Evolutionary conservation across 352 stramenopile species (phyloP).

Genomic region (Phytophthora pisi): DNA sequence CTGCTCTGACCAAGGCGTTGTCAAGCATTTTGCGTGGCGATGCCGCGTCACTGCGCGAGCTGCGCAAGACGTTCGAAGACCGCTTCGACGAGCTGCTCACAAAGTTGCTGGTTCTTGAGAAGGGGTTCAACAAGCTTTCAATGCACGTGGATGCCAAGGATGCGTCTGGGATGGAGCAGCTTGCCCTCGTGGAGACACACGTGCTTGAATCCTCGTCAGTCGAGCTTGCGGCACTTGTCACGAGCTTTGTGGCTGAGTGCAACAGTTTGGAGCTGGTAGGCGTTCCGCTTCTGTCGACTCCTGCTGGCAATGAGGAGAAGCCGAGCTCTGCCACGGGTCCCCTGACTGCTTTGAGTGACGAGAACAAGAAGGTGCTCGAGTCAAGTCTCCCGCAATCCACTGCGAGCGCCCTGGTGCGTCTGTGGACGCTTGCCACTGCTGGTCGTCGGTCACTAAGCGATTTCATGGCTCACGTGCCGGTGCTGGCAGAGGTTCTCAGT

Average conservation of each 20-base stretch:
- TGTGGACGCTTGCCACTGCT: constrained; percentile 77
- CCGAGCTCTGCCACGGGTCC: constrained; percentile 1
- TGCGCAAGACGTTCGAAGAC: constrained; percentile 80
- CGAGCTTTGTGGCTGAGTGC: constrained; percentile 70
- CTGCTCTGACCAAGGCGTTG: constrained; percentile 52
- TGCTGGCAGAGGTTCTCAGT: constrained; percentile 63
- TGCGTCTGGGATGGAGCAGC: constrained; percentile 41
- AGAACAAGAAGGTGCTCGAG: constrained; percentile 74
- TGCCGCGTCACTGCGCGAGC: constrained; percentile 67
- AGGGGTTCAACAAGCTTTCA: constrained; percentile 74
- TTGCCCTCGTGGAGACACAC: constrained; percentile 58
- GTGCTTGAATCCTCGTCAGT: constrained; percentile 57
- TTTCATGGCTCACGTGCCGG: constrained; percentile 63
- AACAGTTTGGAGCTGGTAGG: constrained; percentile 64
- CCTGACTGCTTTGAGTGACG: constrained; percentile 53
- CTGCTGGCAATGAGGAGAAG: constrained; percentile 10
- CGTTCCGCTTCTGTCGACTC: constrained; percentile 43
- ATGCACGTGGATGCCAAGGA: constrained; percentile 63
- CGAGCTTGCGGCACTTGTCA: constrained; percentile 60
- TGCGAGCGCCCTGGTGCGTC: constrained; percentile 53
- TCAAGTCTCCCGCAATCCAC: constrained; percentile 54
- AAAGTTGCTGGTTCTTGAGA: constrained; percentile 61
- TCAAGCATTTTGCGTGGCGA: constrained; percentile 77
- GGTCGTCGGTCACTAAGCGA: constrained; percentile 63
- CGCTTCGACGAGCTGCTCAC: constrained; percentile 67